Percentiles rank a stretch among this genome's conserved stretches.
Conservation (phyloP, 352 stramenopile species). For the Pythium sp. region DNA sequence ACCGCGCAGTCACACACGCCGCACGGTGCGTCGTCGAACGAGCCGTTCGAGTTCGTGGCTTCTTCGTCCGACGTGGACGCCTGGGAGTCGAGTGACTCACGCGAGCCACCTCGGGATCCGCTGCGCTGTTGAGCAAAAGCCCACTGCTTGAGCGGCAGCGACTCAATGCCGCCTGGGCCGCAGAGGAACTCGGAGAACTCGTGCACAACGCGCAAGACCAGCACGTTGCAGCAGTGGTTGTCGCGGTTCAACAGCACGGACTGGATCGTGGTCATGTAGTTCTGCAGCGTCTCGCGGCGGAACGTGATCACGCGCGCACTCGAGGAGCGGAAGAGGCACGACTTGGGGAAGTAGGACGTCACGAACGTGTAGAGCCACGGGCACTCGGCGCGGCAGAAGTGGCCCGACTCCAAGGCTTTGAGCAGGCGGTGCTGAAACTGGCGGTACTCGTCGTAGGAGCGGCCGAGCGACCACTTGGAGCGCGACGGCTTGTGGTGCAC, state of each 20-base stretch:
- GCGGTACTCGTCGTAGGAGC: slow-evolving; percentile 23
- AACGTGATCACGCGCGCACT: slow-evolving; percentile 28
- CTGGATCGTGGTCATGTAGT: slow-evolving; percentile 35
- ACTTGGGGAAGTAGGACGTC: slow-evolving; percentile 45
- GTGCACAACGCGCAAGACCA: slow-evolving; percentile 25
- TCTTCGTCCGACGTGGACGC: slow-evolving; percentile 22
- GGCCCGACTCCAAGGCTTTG: slow-evolving; percentile 25
- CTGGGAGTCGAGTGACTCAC: slow-evolving; percentile 21
- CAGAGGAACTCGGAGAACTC: slow-evolving; percentile 31
- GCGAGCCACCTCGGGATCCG: slow-evolving; percentile 7
- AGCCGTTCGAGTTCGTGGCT: slow-evolving; percentile 2
- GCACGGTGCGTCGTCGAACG: slow-evolving; percentile 17
- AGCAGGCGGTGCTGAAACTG: slow-evolving; percentile 32
- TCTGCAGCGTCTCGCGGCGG: slow-evolving; percentile 36
- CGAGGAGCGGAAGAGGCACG: slow-evolving; percentile 28
- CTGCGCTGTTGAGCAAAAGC: slow-evolving; percentile 22
- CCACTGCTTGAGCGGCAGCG: slow-evolving; percentile 29
- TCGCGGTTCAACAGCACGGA: slow-evolving; percentile 26
- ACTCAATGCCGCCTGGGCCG: slow-evolving; percentile 9
- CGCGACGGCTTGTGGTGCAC: slow-evolving; percentile 11
- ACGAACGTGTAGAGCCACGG: slow-evolving; percentile 51
- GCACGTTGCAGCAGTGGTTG: slow-evolving; percentile 34
- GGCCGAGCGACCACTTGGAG: slow-evolving; percentile 7
- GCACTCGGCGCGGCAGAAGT: slow-evolving; percentile 51
- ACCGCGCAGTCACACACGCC: slow-evolving; percentile 19